phyloP scores from a whole-genome alignment of 202 grass and related monocot species.

The Cymbopogon flexuosus region DNA sequence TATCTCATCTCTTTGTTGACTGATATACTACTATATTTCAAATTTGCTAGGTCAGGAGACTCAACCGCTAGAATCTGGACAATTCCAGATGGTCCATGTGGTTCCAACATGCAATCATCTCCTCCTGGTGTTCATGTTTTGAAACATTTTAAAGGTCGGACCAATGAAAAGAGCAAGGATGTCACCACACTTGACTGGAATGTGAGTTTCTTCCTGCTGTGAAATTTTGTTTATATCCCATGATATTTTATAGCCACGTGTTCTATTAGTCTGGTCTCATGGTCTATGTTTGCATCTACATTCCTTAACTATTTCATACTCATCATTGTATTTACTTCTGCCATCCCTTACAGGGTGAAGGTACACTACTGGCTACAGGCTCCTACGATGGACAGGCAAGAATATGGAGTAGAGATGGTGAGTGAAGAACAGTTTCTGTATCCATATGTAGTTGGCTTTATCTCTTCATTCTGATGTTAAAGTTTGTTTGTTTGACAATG shows the following conservation, averaged over 20 bases:
- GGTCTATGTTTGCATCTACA: not conserved
- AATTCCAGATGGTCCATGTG: conserved; percentile 86
- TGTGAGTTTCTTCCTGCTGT: conserved; percentile 42
- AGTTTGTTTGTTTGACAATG: not conserved
- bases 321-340: conserved; percentile 16
- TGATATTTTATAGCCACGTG: conserved; percentile 12
- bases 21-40: conserved; percentile 26
- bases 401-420: conserved; percentile 92
- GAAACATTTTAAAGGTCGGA: conserved; percentile 89
- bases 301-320: not conserved
- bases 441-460: not conserved
- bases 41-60: conserved; percentile 71
- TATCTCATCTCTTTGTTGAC: conserved; percentile 7
- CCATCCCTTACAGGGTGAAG: conserved; percentile 58
- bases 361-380: conserved; percentile 82
- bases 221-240: not conserved
- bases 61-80: conserved; percentile 98
- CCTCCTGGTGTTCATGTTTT: conserved; percentile 73
- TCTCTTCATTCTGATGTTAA: not conserved
- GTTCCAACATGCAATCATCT: conserved; percentile 48
- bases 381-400: conserved; percentile 97
- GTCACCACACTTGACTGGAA: conserved; percentile 99
- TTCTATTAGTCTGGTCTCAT: not conserved
- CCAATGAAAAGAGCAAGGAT: conserved; percentile 97
- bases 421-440: conserved; percentile 25